These are phyloP conservation scores for Geranomyces michiganensis DNA, from an alignment of 192 early-diverging fungal genomes.

Conservation along the genomic window DNA sequence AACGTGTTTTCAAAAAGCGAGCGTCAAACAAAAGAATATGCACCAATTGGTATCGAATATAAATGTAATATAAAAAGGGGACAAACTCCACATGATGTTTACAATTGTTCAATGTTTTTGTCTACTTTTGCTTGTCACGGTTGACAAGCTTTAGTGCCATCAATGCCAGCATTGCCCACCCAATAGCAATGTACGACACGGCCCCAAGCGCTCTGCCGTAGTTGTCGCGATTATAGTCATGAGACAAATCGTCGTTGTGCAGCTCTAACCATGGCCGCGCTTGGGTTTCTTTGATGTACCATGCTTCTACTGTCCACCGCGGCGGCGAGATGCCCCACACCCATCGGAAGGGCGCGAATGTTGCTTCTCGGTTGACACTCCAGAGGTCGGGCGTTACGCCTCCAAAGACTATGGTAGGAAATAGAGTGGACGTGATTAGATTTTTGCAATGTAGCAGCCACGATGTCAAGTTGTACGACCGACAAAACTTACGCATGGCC, in stretches of 20 bases:
- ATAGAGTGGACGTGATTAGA: not conserved
- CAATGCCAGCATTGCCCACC: conserved; percentile 59
- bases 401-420: conserved; percentile 26
- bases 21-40: no score
- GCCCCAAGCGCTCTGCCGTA: conserved; percentile 46
- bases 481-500: conserved; percentile 43
- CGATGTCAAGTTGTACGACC: conserved; percentile 26
- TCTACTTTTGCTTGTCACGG: conserved; percentile 58
- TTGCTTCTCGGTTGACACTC: conserved; percentile 38
- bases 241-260: conserved; percentile 13
- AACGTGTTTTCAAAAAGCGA: no score
- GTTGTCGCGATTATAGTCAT: conserved; percentile 48
- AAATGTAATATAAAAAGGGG: no score
- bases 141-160: conserved; percentile 57
- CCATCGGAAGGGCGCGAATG: conserved; percentile 46
- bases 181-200: conserved; percentile 48
- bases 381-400: conserved; percentile 59
- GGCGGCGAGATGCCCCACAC: conserved; percentile 64
- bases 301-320: conserved; percentile 64
- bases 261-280: conserved; percentile 21
- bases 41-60: no score
- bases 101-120: not conserved
- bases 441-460: not conserved
- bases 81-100: no score
- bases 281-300: conserved; percentile 53